These are phyloP conservation scores for Dalbergia oliveri DNA, from an alignment of 306 rosid genomes.

Conservation along the genomic window DNA sequence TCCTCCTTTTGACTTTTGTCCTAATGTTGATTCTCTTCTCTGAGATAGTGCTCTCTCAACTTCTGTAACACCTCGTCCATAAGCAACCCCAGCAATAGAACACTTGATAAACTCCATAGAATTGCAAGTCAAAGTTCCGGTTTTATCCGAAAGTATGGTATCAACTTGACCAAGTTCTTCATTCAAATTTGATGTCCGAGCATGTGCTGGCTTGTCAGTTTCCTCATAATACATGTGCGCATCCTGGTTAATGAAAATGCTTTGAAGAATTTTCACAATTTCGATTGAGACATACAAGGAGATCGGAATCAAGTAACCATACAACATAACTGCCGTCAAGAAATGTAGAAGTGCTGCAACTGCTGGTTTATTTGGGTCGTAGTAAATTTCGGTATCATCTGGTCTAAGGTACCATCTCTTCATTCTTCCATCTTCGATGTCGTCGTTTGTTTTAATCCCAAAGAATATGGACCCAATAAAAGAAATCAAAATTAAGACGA, in stretches of 20 bases:
- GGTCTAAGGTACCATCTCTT: slow-evolving; percentile 98
- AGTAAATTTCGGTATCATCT: slow-evolving; percentile 69
- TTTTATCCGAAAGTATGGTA: slow-evolving; percentile 94
- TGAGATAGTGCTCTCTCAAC: slow-evolving; percentile 89
- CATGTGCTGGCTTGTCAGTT: slow-evolving; percentile 88
- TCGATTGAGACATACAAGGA: slow-evolving; percentile 96
- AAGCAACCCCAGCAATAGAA: slow-evolving; percentile 88
- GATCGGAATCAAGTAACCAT: slow-evolving; percentile 91
- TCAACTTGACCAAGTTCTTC: slow-evolving; percentile 99
- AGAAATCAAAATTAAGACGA: slow-evolving; percentile 70
- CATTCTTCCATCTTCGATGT: slow-evolving; percentile 67
- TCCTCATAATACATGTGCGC: slow-evolving; percentile 83
- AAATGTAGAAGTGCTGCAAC: slow-evolving; percentile 84
- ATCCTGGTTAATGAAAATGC: slow-evolving; percentile 90
- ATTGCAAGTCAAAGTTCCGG: slow-evolving; percentile 97
- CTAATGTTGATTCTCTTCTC: slow-evolving; percentile 59
- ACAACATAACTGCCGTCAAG: slow-evolving; percentile 87
- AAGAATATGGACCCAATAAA: slow-evolving; percentile 75
- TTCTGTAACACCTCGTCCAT: slow-evolving; percentile 88
- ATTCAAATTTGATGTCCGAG: slow-evolving; percentile 96
- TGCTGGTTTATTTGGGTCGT: slow-evolving; percentile 68
- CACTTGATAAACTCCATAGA: slow-evolving; percentile 99
- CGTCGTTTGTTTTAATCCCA: slow-evolving; percentile 70
- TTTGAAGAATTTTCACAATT: slow-evolving; percentile 95
- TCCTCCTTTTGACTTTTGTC: slow-evolving; percentile 40